A percentile compares a stretch with the other conserved stretches of the same genome.
phyloP scores from a whole-genome alignment of 768 basidiomycete genomes.

The Boletus sensibilis region DNA sequence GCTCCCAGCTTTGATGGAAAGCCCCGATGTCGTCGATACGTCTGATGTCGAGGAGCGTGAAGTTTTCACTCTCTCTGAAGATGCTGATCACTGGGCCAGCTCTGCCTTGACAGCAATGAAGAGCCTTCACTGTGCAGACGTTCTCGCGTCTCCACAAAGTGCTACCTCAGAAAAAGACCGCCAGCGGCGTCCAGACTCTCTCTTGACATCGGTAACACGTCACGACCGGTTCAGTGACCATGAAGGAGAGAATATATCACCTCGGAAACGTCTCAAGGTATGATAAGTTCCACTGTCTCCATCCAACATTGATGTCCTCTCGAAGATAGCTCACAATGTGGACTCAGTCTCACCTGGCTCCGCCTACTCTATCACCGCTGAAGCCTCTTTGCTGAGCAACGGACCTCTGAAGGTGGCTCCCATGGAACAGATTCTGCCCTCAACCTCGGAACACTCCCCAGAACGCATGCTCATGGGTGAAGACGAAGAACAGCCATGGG shows the following conservation, averaged over 20 bases:
- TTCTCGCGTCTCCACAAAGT: slow-evolving; percentile 2
- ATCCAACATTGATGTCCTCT: slow-evolving; percentile 11
- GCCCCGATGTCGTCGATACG: slow-evolving; percentile 53
- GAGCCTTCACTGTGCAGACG: not conserved
- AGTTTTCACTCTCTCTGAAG: slow-evolving; percentile 30
- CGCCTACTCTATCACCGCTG: not conserved
- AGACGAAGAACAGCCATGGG: not conserved
- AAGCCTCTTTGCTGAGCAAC: not conserved
- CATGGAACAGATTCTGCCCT: not conserved
- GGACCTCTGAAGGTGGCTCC: not conserved
- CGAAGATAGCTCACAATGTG: slow-evolving; percentile 20
- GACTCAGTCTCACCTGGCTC: not conserved
- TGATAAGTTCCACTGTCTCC: not conserved
- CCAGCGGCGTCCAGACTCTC: not conserved
- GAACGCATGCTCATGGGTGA: not conserved
- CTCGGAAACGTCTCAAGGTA: slow-evolving; percentile 41
- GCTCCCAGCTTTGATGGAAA: slow-evolving; percentile 17
- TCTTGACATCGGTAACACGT: not conserved
- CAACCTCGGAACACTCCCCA: not conserved
- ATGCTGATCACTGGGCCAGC: not conserved
- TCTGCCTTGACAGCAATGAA: not conserved
- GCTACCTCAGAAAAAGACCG: not conserved
- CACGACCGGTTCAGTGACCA: slow-evolving; percentile 3
- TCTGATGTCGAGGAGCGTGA: slow-evolving; percentile 64
- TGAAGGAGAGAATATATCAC: slow-evolving; percentile 25